Conservation (phyloP, 495 filamentous ascomycete species). For the Talaromyces thailandensis region DNA sequence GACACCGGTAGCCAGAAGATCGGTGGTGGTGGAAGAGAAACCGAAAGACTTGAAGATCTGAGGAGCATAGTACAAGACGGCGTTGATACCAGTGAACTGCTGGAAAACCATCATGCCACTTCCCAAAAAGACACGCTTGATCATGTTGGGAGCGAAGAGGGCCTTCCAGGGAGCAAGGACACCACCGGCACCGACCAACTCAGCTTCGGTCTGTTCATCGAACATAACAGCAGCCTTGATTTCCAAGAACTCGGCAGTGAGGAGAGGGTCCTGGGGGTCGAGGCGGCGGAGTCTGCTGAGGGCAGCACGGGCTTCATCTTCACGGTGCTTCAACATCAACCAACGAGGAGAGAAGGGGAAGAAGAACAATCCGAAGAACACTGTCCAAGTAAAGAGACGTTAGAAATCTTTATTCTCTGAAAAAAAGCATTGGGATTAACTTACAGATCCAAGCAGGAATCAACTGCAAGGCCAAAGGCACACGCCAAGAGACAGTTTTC, state of each 20-base stretch:
- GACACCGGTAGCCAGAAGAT: conserved; percentile 63
- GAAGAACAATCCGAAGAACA: conserved; percentile 66
- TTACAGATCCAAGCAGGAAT: conserved; percentile 49
- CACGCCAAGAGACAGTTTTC: conserved; percentile 33
- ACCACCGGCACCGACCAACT: conserved; percentile 34
- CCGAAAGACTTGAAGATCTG: conserved; percentile 28
- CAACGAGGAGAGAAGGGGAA: conserved; percentile 70
- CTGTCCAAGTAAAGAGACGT: not conserved
- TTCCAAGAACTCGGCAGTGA: conserved; percentile 58
- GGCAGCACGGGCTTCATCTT: conserved; percentile 59
- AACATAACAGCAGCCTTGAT: conserved; percentile 52
- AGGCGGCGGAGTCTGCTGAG: conserved; percentile 58
- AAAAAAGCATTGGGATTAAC: not conserved
- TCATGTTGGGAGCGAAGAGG: conserved; percentile 44
- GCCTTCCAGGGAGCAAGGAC: conserved; percentile 49
- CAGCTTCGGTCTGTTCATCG: conserved; percentile 45
- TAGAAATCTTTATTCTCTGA: not conserved
- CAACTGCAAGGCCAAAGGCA: conserved; percentile 36
- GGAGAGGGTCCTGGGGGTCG: conserved; percentile 49
- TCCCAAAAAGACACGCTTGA: conserved; percentile 54
- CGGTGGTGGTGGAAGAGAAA: conserved; percentile 40
- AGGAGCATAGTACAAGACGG: conserved; percentile 54
- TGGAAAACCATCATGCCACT: conserved; percentile 42
- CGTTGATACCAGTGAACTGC: conserved; percentile 58
- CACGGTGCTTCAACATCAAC: conserved; percentile 69